phyloP scores from a whole-genome alignment of 345 rosid species.

The Eucalyptus polybractea region DNA sequence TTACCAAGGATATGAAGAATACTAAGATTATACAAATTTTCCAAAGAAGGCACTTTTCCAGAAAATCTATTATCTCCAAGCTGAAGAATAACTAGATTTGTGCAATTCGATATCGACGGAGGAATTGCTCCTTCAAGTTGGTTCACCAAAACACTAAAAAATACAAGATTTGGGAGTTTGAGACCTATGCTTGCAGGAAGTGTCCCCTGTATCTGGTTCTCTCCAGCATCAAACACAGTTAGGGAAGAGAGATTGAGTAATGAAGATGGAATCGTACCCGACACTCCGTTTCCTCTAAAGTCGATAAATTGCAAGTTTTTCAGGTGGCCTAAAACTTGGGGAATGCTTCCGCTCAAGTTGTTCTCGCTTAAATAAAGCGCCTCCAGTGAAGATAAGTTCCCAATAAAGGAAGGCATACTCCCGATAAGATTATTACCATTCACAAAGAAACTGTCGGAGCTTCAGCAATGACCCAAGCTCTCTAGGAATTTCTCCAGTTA shows the following conservation, averaged over 20 bases:
- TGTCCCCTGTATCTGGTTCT: no score
- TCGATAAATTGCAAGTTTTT: neutral
- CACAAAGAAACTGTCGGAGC: no score
- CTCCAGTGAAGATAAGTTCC: neutral
- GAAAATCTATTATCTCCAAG: no score
- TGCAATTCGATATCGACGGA: no score
- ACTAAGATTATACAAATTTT: no score
- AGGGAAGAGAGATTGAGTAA: neutral
- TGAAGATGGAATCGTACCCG: neutral
- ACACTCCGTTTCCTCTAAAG: rapidly evolving
- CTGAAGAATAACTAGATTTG: no score
- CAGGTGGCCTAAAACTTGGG: neutral
- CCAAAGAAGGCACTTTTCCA: no score
- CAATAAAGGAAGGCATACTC: neutral
- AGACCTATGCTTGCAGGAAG: no score
- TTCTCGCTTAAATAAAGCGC: rapidly evolving
- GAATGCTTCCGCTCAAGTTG: neutral
- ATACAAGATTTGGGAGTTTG: no score
- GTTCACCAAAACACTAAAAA: rapidly evolving
- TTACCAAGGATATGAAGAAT: rapidly evolving
- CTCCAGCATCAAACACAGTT: rapidly evolving
- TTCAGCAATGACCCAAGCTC: neutral
- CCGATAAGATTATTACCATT: neutral
- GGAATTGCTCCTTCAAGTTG: no score
- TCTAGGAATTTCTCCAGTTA: neutral